Evolutionary conservation across 257 asterid species (phyloP), one percentile per base, ranked within the genome.

Genomic region (Prunella vulgaris): DNA sequence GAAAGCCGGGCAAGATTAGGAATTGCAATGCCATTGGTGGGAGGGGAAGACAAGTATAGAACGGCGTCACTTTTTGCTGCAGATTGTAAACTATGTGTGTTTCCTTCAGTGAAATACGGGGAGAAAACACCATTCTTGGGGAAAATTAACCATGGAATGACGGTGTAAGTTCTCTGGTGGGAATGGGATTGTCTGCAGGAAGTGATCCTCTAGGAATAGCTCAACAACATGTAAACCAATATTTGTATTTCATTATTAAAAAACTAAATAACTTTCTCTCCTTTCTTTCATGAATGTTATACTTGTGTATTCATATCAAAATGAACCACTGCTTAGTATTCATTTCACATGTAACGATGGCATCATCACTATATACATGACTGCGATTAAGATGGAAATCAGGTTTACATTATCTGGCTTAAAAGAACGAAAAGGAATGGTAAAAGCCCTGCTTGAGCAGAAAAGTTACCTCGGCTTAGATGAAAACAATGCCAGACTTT

Each of bases 21-120:
- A 0, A 81, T 86, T 7, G 85, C 84, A 10, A 85, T 86, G 86
- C 70, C 89, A 5, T 81, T 83, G 13, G 85, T 86, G 56, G 96
- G 96, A 52, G 89, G 93, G 6, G 93, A 83, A 58, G 84, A 82
- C 37, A 73, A 73, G 78, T 88, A 84, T 77, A 68, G 76, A 70
- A 82, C 88, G 2, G 10, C 82, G 1, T 74, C 87, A 10, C 89
- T 84, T 59, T 60, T 80, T 27, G 81, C 80, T 2, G 32, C 81
- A 6, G 82, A 83, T 20, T 81, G 88, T 48, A 56, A 14, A 6
- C 24, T 30, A 0, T 87, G 95, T 66, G 49, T 70, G 57, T 80
- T 80, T 30, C 62, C 63, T 7, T 7, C 14, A 1, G 58, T 3
- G 18, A 35, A 64, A 15, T 35, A 15, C 4, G 60, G 32, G 1